Conservation (phyloP, 257 asterid genomes). For the Dorcoceras hygrometricum region DNA sequence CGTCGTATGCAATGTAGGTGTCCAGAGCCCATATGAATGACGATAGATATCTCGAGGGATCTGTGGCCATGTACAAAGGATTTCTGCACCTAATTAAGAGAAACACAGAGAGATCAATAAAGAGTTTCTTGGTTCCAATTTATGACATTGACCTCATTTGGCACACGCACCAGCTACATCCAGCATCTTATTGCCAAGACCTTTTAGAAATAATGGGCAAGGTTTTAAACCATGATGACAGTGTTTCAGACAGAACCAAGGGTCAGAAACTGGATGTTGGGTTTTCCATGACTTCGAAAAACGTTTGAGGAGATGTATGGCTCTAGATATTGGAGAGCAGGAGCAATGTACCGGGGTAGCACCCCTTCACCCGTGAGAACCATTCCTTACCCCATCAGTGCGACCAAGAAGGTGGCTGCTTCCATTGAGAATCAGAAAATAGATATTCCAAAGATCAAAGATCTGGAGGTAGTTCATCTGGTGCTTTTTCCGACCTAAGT, state of each 20-base stretch:
- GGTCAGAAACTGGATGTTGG: constrained; percentile 89
- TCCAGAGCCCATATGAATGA: constrained; percentile 59
- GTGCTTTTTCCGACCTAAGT: constrained; percentile 15
- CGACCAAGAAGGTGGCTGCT: constrained; percentile 34
- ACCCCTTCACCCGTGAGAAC: constrained; percentile 69
- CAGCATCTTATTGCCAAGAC: constrained; percentile 76
- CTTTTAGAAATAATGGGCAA: constrained; percentile 67
- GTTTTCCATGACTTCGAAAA: constrained; percentile 71
- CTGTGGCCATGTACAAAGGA: constrained; percentile 94
- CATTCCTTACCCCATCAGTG: constrained; percentile 41
- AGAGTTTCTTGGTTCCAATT: constrained; percentile 93
- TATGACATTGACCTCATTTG: constrained; percentile 95
- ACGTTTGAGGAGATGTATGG: constrained; percentile 83
- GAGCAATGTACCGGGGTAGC: constrained; percentile 84
- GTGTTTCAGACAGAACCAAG: constrained; percentile 88
- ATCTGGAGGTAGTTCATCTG: constrained; percentile 56
- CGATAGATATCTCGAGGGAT: constrained; percentile 62
- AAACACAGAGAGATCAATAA: constrained; percentile 64
- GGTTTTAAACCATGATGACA: constrained; percentile 88
- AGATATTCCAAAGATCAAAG: constrained; percentile 40
- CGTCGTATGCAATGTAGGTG: constrained; percentile 44
- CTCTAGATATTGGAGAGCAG: constrained; percentile 88
- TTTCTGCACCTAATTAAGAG: constrained; percentile 83
- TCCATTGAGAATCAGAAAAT: constrained; percentile 36
- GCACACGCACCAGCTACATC: constrained; percentile 96